Conservation (phyloP, 2,329 filamentous ascomycete genomes). For the Neopestalotiopsis sp. region DNA sequence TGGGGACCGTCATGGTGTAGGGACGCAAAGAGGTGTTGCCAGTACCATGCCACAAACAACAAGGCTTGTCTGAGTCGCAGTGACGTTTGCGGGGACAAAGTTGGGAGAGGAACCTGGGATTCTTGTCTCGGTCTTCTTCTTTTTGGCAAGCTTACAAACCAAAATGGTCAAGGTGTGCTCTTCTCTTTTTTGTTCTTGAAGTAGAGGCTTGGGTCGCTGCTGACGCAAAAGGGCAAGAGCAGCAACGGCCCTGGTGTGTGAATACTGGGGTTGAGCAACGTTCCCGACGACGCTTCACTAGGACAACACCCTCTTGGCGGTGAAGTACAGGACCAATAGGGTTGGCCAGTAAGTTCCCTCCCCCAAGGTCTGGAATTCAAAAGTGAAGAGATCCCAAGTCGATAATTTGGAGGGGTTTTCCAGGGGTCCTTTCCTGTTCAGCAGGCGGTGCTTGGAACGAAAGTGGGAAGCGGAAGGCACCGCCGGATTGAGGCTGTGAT, state of each 20-base stretch:
- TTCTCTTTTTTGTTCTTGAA: not conserved
- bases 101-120: not conserved
- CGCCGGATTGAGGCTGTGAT: not conserved
- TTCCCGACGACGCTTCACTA: too few species aligned
- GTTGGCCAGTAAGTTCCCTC: too few species aligned
- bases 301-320: too few species aligned
- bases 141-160: too few species aligned
- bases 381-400: not conserved
- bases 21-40: not conserved
- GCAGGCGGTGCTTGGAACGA: not conserved
- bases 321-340: too few species aligned
- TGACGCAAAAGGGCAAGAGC: too few species aligned
- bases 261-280: too few species aligned
- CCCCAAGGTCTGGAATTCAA: too few species aligned
- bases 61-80: not conserved
- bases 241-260: too few species aligned
- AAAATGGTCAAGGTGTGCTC: too few species aligned
- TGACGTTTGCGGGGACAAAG: not conserved
- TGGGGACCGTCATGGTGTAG: not conserved
- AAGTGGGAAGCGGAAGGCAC: constrained; percentile 1
- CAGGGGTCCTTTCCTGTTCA: not conserved
- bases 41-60: not conserved
- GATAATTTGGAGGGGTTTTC: not conserved
- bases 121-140: not conserved
- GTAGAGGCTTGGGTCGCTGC: too few species aligned